phyloP scores from a whole-genome alignment of 2,329 filamentous ascomycete genomes.

The Trichoderma lentiforme region DNA sequence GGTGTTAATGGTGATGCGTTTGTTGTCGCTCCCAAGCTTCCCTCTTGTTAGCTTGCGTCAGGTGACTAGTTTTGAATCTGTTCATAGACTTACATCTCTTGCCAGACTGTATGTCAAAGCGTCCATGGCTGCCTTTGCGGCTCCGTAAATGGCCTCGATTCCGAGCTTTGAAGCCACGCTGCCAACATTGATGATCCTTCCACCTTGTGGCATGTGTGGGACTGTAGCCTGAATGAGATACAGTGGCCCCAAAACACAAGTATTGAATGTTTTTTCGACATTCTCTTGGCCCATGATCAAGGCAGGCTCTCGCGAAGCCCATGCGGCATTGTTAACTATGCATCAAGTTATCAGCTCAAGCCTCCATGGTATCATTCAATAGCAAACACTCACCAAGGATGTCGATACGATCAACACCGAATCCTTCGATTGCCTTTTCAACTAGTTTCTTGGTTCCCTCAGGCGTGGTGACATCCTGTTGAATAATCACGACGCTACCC shows the following conservation, averaged over 20 bases:
- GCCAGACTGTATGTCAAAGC: slow-evolving; percentile 32
- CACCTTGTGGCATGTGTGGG: neutral
- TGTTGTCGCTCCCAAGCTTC: slow-evolving; percentile 19
- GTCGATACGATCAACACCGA: slow-evolving; percentile 1
- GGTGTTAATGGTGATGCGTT: slow-evolving; percentile 36
- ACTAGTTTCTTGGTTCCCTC: slow-evolving; percentile 1
- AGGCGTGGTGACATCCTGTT: neutral
- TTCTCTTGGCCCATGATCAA: neutral
- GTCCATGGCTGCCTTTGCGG: slow-evolving; percentile 34
- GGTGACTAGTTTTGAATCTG: rapidly evolving
- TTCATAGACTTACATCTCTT: slow-evolving; percentile 26
- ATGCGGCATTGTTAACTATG: slow-evolving; percentile 9
- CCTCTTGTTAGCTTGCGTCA: neutral
- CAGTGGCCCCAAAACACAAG: neutral
- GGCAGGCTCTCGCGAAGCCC: neutral
- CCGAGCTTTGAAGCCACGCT: slow-evolving; percentile 13
- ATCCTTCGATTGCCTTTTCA: neutral
- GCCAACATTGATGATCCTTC: slow-evolving; percentile 6
- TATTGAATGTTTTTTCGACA: neutral
- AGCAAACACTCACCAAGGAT: neutral
- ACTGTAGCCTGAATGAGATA: slow-evolving; percentile 8
- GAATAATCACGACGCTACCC: neutral
- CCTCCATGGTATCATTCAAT: no score
- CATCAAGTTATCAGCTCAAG: neutral
- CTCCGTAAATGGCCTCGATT: slow-evolving; percentile 19